Conservation (phyloP, 164 flowering plant genomes). For the Magnolia changhungtana region DNA sequence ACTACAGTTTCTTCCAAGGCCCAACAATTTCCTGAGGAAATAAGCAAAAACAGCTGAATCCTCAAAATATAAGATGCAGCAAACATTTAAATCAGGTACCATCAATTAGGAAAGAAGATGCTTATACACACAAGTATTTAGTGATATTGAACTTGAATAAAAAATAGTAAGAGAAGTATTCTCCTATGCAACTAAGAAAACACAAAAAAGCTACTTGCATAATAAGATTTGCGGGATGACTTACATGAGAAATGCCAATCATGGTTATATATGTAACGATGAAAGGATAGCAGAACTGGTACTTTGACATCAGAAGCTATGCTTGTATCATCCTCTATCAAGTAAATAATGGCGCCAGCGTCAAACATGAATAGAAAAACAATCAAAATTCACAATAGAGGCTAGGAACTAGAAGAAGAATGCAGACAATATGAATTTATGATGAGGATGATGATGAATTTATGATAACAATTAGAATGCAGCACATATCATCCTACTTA, state of each 20-base stretch:
- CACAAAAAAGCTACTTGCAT: neutral
- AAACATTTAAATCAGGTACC: neutral
- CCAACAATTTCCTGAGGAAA: too few species aligned
- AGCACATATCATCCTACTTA: neutral
- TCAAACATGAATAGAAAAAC: neutral
- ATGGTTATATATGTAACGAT: slow-evolving; percentile 67
- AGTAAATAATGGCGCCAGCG: neutral
- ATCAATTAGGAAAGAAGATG: neutral
- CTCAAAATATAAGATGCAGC: neutral
- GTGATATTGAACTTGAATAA: neutral
- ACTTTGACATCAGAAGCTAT: slow-evolving; percentile 71
- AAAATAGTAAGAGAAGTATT: neutral
- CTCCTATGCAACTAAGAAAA: neutral
- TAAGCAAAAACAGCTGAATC: too few species aligned
- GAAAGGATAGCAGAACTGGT: slow-evolving; percentile 78
- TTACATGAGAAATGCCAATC: slow-evolving; percentile 93
- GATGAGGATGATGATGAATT: neutral
- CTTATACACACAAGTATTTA: neutral
- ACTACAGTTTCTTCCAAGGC: too few species aligned
- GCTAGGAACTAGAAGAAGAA: neutral
- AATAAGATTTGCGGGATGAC: slow-evolving; percentile 16
- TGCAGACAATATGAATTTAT: neutral
- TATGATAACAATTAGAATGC: neutral
- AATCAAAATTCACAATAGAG: neutral
- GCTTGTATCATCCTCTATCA: slow-evolving; percentile 96